Evolutionary conservation across 2,329 filamentous ascomycete genomes (phyloP).

Genomic region (Trichoderma sp.): DNA sequence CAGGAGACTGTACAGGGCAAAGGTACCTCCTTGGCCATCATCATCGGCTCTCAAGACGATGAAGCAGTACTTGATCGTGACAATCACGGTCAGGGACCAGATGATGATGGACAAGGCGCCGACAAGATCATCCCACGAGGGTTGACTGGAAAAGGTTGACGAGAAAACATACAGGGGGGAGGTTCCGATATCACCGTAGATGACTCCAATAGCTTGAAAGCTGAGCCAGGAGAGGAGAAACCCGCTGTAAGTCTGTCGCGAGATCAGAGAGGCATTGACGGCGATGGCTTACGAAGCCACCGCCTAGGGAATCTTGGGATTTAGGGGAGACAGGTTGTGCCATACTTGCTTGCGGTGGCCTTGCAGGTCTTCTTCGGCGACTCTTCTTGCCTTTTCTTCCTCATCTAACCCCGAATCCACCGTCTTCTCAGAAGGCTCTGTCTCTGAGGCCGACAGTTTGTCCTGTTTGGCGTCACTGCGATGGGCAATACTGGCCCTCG

Average conservation of each 20-base stretch:
- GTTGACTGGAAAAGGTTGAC: constrained; percentile 63
- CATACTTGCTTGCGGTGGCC: constrained; percentile 12
- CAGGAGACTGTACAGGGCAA: constrained; percentile 67
- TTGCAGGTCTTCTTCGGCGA: neutral
- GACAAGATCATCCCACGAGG: constrained; percentile 61
- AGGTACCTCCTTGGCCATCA: constrained; percentile 72
- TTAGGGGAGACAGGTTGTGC: neutral
- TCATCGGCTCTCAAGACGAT: constrained; percentile 70
- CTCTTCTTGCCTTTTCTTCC: neutral
- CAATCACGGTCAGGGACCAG: constrained; percentile 70
- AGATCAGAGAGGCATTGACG: constrained; percentile 20
- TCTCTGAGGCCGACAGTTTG: neutral
- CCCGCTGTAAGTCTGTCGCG: constrained; percentile 37
- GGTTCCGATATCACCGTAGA: constrained; percentile 71
- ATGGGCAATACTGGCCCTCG: neutral
- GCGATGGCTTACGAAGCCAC: neutral
- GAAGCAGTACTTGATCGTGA: constrained; percentile 70
- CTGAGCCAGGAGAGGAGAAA: constrained; percentile 51
- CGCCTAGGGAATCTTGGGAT: neutral
- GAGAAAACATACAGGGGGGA: constrained; percentile 73
- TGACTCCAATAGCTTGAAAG: constrained; percentile 68
- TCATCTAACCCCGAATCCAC: neutral
- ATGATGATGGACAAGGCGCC: constrained; percentile 70
- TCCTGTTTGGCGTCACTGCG: neutral
- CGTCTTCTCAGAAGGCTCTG: neutral